Percentiles rank a stretch among this genome's conserved stretches.
Evolutionary conservation across 345 rosid species (phyloP).

Genomic region (Psidium guajava): DNA sequence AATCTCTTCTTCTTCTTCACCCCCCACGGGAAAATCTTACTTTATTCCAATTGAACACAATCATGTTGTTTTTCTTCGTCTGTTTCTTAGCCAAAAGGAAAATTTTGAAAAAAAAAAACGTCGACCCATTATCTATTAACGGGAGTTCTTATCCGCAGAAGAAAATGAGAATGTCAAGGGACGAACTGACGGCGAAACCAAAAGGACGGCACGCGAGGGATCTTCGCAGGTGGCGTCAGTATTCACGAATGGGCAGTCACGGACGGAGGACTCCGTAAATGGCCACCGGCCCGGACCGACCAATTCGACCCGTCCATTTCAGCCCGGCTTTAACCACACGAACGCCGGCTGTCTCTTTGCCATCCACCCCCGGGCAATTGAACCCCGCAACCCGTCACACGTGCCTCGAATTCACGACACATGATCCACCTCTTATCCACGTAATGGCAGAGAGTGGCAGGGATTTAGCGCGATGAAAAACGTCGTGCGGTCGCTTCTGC

Average conservation of each 20-base stretch:
- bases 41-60: background rate
- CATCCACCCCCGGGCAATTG: background rate
- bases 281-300: background rate
- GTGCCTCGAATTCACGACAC: background rate
- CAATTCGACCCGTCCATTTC: background rate
- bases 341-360: background rate
- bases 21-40: background rate
- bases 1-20: background rate
- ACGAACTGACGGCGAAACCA: background rate
- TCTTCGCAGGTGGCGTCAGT: background rate
- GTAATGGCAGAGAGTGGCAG: background rate
- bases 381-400: background rate
- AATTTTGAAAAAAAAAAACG: background rate
- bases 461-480: background rate
- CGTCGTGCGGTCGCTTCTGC: fast-evolving
- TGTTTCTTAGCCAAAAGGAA: background rate
- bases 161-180: background rate
- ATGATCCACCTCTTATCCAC: background rate
- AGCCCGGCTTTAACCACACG: background rate
- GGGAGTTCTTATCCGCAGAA: background rate
- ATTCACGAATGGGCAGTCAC: background rate
- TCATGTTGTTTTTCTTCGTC: background rate
- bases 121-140: background rate
- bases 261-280: background rate
- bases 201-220: background rate